These are phyloP conservation scores for Lentinula sp. DNA, from an alignment of 768 basidiomycete species.

Conservation along the genomic window DNA sequence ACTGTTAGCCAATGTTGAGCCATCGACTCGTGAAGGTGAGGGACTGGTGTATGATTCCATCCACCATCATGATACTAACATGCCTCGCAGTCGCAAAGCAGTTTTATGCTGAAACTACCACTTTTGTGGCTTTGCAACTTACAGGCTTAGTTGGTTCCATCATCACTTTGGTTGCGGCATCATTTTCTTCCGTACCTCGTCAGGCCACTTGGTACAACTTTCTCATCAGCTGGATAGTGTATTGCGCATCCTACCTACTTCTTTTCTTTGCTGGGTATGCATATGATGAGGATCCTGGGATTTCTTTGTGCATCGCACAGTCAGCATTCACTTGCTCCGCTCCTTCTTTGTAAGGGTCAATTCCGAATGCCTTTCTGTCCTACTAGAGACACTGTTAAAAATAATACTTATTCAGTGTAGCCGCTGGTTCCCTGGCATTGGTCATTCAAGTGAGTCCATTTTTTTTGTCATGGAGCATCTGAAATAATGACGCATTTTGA, in stretches of 20 bases:
- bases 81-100: not conserved
- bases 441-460: not conserved
- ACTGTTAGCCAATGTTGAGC: not conserved
- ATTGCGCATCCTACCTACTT: slow-evolving; percentile 26
- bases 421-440: not conserved
- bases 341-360: slow-evolving; percentile 22
- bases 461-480: not conserved
- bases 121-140: slow-evolving; percentile 24
- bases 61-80: not conserved
- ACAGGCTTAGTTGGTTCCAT: slow-evolving; percentile 20
- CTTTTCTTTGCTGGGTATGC: slow-evolving; percentile 27
- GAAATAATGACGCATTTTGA: not conserved
- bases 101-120: not conserved
- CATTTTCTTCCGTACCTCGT: slow-evolving; percentile 20
- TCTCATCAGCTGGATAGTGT: slow-evolving; percentile 28
- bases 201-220: slow-evolving; percentile 31
- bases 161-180: slow-evolving; percentile 20
- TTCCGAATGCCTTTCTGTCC: too few species aligned
- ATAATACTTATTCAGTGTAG: not conserved
- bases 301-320: slow-evolving; percentile 22
- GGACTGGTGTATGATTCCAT: not conserved
- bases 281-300: slow-evolving; percentile 12
- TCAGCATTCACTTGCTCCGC: slow-evolving; percentile 27
- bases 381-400: not conserved
- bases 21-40: not conserved